These are phyloP conservation scores for Acorus calamus DNA, from an alignment of 106 monocot species.

Conservation along the genomic window DNA sequence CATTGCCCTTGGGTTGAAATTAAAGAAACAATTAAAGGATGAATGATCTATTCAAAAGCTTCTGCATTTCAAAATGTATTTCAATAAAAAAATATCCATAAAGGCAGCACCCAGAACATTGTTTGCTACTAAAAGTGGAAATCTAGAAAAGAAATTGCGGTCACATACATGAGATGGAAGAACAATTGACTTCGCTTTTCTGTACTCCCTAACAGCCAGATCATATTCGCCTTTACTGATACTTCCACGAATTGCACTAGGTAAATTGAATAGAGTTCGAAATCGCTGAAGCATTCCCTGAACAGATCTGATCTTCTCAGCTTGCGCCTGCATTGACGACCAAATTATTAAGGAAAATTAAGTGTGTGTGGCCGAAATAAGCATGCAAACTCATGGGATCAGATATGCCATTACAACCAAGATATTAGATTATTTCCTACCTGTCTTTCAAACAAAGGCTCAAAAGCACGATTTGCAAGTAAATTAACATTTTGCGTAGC, in stretches of 20 bases:
- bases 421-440: slow-evolving; percentile 18
- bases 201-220: slow-evolving; percentile 97
- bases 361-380: neutral
- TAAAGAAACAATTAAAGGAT: no score
- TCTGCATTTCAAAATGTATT: neutral
- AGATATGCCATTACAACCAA: neutral
- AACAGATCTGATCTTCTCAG: slow-evolving; percentile 99
- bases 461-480: slow-evolving; percentile 87
- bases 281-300: slow-evolving; percentile 99
- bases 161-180: slow-evolving; percentile 98
- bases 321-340: slow-evolving; percentile 57
- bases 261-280: slow-evolving; percentile 90
- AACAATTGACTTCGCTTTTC: slow-evolving; percentile 98
- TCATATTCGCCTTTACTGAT: slow-evolving; percentile 98
- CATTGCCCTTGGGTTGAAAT: no score
- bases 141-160: neutral
- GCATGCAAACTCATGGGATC: neutral
- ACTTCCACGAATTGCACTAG: slow-evolving; percentile 86
- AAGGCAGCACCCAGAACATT: neutral
- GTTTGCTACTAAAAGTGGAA: neutral
- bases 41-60: no score
- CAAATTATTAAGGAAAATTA: neutral
- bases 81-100: neutral
- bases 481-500: slow-evolving; percentile 65
- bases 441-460: slow-evolving; percentile 97